Conservation (phyloP, 1,284 basidiomycete species). For the Leccinum huronense region DNA sequence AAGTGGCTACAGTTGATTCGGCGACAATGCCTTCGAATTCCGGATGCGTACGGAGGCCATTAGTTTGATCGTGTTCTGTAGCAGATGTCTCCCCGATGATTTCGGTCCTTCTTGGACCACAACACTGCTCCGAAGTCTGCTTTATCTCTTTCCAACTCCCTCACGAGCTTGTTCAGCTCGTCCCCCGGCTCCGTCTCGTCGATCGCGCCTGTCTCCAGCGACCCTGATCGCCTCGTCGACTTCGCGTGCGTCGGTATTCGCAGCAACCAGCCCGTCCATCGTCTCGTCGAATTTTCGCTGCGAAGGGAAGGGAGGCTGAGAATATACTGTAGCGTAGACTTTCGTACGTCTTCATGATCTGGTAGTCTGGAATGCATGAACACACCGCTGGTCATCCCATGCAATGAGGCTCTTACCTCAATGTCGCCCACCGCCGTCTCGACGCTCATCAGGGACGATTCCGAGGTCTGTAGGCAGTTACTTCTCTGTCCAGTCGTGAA, state of each 20-base stretch:
- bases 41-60: too few relatives aligned
- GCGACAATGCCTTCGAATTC: too few relatives aligned
- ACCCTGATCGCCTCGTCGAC: conserved; percentile 76
- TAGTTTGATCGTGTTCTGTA: too few relatives aligned
- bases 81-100: too few relatives aligned
- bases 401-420: conserved; percentile 52
- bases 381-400: background rate
- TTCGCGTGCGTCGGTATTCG: conserved; percentile 77
- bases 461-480: conserved; percentile 72
- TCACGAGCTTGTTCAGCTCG: conserved; percentile 53
- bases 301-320: conserved; percentile 80
- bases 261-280: conserved; percentile 83
- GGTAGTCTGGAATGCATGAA: conserved; percentile 5
- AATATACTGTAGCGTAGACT: conserved; percentile 69
- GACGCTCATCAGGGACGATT: conserved; percentile 77
- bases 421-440: conserved; percentile 87
- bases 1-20: too few relatives aligned
- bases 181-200: conserved; percentile 65
- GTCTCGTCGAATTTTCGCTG: conserved; percentile 79
- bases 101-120: conserved; percentile 7
- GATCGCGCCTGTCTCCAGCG: conserved; percentile 56
- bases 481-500: conserved; percentile 52
- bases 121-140: conserved; percentile 21
- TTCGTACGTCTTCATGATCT: conserved; percentile 88
- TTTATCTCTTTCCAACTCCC: conserved; percentile 46